Percentiles rank a stretch among this genome's conserved stretches.
phyloP scores from a whole-genome alignment of 805 yeast genomes.

The Scheffersomyces coipomensis region DNA sequence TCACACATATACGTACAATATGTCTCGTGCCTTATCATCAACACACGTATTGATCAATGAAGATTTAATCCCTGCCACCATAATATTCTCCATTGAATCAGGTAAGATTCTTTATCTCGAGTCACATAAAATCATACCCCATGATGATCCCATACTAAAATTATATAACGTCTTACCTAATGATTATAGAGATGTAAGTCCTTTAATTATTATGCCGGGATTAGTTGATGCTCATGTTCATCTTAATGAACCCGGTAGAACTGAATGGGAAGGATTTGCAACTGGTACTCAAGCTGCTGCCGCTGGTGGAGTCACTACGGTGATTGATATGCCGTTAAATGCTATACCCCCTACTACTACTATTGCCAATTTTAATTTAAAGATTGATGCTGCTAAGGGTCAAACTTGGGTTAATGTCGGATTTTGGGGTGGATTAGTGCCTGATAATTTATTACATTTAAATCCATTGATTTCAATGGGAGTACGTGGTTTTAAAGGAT shows the following conservation, averaged over 20 bases:
- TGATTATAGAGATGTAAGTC: constrained; percentile 55
- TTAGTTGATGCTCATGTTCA: constrained; percentile 93
- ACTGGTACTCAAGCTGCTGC: constrained; percentile 95
- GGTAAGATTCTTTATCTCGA: constrained; percentile 58
- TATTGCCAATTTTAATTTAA: constrained; percentile 67
- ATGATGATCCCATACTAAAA: constrained; percentile 38
- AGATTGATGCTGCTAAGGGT: constrained; percentile 73
- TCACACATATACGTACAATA: too few relatives aligned
- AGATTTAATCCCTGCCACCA: constrained; percentile 55
- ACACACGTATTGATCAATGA: constrained; percentile 52
- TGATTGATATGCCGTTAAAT: constrained; percentile 93
- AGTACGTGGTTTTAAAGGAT: constrained; percentile 92
- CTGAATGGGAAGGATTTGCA: constrained; percentile 98
- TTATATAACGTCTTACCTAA: constrained; percentile 42
- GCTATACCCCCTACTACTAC: constrained; percentile 96
- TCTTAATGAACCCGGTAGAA: constrained; percentile 94
- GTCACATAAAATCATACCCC: constrained; percentile 22
- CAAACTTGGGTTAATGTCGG: constrained; percentile 93
- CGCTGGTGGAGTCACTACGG: constrained; percentile 94
- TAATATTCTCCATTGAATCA: constrained; percentile 52
- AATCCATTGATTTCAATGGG: constrained; percentile 79
- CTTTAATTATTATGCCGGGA: constrained; percentile 78
- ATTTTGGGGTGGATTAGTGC: constrained; percentile 95
- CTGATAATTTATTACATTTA: constrained; percentile 67
- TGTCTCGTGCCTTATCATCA: constrained; percentile 67